These are phyloP conservation scores for Macrotyloma uniflorum DNA, from an alignment of 306 rosid species.

Conservation along the genomic window DNA sequence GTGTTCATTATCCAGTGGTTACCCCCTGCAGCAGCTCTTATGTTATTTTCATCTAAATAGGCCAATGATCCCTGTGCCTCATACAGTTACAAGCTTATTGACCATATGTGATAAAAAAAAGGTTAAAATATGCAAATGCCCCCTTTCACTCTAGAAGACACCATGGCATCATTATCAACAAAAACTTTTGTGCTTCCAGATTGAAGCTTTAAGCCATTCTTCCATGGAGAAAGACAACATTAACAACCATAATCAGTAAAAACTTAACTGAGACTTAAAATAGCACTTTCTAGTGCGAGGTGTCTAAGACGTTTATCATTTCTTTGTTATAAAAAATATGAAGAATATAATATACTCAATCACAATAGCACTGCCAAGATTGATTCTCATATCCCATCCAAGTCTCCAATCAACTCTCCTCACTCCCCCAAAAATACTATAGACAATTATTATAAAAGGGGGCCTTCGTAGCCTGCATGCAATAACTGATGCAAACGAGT, in stretches of 20 bases:
- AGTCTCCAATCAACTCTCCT: too few species aligned
- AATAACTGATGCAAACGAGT: background rate
- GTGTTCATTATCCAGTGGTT: background rate
- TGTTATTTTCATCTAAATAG: background rate
- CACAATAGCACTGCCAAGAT: background rate
- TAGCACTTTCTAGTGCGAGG: background rate
- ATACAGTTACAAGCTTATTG: background rate
- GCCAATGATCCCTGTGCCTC: background rate
- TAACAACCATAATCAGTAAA: background rate
- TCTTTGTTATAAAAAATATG: background rate
- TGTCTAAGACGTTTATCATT: background rate
- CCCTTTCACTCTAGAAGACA: background rate
- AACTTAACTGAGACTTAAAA: background rate
- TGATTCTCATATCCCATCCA: background rate
- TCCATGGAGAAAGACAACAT: background rate
- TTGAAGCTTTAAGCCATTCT: background rate
- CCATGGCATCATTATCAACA: background rate
- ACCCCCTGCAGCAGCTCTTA: background rate
- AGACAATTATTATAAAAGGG: background rate
- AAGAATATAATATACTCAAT: conserved; percentile 1
- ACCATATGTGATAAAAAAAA: background rate
- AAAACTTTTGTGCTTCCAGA: background rate
- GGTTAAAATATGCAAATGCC: conserved; percentile 6
- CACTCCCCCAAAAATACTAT: too few species aligned
- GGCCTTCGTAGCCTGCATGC: background rate